phyloP scores from a whole-genome alignment of 2,329 filamentous ascomycete genomes.

The Rhytidhysteron rufulum region DNA sequence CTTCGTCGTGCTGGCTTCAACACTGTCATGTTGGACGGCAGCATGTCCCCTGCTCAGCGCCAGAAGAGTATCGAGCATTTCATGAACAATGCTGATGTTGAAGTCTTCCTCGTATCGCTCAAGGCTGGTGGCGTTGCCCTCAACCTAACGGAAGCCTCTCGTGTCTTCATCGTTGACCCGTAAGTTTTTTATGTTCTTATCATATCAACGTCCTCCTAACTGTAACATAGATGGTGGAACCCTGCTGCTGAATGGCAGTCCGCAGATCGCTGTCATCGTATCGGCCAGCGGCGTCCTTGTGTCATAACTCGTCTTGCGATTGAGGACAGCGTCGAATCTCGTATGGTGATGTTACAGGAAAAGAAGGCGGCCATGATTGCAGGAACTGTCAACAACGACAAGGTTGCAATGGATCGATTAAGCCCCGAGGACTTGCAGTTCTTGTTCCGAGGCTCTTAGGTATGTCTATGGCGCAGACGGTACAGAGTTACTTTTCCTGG shows the following conservation, averaged over 20 bases:
- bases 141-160: constrained; percentile 89
- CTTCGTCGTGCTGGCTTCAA: constrained; percentile 94
- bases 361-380: constrained; percentile 99
- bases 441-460: constrained; percentile 77
- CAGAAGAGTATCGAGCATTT: constrained; percentile 94
- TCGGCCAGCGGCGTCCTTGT: constrained; percentile 90
- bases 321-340: constrained; percentile 92
- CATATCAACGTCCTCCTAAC: constrained; percentile 19
- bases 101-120: constrained; percentile 92
- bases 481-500: too few species aligned
- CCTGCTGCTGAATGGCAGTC: constrained; percentile 99
- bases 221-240: constrained; percentile 85
- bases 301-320: constrained; percentile 93
- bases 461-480: constrained; percentile 3
- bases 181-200: constrained; percentile 50
- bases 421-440: constrained; percentile 94
- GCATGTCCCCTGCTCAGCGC: constrained; percentile 90
- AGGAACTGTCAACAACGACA: constrained; percentile 91
- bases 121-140: constrained; percentile 95
- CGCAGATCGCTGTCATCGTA: constrained; percentile 80
- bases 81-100: constrained; percentile 90
- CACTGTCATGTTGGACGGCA: constrained; percentile 96
- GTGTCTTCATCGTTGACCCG: constrained; percentile 95
- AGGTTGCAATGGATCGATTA: constrained; percentile 85
- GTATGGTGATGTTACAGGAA: constrained; percentile 93